A percentile compares a stretch with the other conserved stretches of the same genome.
These are phyloP conservation scores for Medicago lupulina DNA, from an alignment of 306 rosid species.

Conservation along the genomic window DNA sequence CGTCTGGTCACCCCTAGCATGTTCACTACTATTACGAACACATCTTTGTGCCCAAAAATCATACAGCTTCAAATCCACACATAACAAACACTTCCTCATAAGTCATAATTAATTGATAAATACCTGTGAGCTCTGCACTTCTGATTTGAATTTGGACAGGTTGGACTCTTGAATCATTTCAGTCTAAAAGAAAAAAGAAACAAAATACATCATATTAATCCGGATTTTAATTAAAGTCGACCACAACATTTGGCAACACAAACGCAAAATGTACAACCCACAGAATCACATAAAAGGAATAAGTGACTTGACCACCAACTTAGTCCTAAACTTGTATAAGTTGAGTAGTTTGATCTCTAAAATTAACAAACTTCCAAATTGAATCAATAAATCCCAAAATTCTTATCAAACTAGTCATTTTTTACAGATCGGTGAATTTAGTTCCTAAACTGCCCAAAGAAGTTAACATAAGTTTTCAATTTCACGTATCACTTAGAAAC, in stretches of 20 bases:
- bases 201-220: conserved; percentile 19
- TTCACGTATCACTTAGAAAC: not conserved
- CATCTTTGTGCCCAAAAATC: conserved; percentile 11
- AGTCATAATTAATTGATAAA: conserved; percentile 38
- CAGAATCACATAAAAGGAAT: not conserved
- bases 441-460: no score
- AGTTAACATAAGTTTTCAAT: no score
- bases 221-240: not conserved
- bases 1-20: not conserved
- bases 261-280: not conserved
- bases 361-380: not conserved
- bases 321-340: no score
- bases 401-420: no score
- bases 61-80: not conserved
- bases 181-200: conserved; percentile 47
- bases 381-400: no score
- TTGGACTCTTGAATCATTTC: conserved; percentile 85
- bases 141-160: conserved; percentile 85
- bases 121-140: conserved; percentile 97
- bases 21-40: not conserved
- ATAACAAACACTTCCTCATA: not conserved
- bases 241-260: not conserved
- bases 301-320: no score
- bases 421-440: no score
- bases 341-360: not conserved